Percentiles rank a stretch among this genome's conserved stretches.
phyloP scores from a whole-genome alignment of 139 green algal species.

The Chlamydomonas incerta region DNA sequence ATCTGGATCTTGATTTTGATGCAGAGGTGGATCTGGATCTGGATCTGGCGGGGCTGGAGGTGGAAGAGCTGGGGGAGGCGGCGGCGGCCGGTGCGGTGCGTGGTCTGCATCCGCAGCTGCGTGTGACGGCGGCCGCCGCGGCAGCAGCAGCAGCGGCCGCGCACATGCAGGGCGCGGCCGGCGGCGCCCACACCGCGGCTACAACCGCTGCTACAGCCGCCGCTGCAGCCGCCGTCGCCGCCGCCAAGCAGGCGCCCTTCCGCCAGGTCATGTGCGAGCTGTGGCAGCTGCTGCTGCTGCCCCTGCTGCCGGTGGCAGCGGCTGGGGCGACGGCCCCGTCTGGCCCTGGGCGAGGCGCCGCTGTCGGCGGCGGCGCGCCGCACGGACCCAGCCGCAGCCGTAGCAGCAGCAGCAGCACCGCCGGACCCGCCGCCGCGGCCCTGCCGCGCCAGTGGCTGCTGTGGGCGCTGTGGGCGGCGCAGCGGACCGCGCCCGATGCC shows the following conservation, averaged over 20 bases:
- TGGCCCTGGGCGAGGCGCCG: too few relatives aligned
- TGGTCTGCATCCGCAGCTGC: neutral
- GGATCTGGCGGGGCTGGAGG: neutral
- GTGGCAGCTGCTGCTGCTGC: constrained; percentile 2
- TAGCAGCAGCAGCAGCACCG: neutral
- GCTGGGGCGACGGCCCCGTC: too few relatives aligned
- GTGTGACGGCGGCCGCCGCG: neutral
- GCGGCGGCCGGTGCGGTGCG: neutral
- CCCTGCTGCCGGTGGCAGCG: too few relatives aligned
- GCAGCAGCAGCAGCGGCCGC: neutral
- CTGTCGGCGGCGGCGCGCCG: neutral
- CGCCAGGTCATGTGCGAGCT: neutral
- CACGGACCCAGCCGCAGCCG: too few relatives aligned
- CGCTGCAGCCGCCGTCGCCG: neutral
- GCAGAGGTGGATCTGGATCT: neutral
- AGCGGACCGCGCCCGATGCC: neutral
- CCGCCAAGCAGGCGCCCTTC: neutral
- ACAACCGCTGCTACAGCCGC: too few relatives aligned
- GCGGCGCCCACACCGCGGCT: too few relatives aligned
- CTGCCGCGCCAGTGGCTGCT: neutral
- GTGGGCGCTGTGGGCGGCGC: constrained; percentile 18
- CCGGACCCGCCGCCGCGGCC: too few relatives aligned
- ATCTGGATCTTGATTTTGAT: constrained; percentile 3
- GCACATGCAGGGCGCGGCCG: too few relatives aligned
- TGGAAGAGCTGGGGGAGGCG: too few relatives aligned